Evolutionary conservation across 768 basidiomycete genomes (phyloP).

Genomic region (Phanerodontia chrysosporium): DNA sequence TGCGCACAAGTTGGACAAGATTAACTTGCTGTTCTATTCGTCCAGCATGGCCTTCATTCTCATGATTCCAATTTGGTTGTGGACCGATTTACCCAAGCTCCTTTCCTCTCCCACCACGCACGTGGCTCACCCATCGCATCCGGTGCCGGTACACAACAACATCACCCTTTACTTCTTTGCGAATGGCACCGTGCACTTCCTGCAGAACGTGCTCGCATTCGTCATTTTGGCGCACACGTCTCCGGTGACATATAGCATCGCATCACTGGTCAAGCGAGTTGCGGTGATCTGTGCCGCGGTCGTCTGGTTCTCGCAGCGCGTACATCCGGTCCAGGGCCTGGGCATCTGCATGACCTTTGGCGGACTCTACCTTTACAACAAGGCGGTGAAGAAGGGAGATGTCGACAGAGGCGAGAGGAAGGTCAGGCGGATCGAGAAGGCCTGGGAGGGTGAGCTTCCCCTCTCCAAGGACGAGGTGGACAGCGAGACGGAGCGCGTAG

Average conservation of each 20-base stretch:
- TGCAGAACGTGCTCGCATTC: conserved; percentile 97
- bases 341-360: conserved; percentile 90
- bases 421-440: conserved; percentile 72
- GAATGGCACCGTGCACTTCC: conserved; percentile 95
- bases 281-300: conserved; percentile 98
- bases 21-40: conserved; percentile 93
- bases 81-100: conserved; percentile 76
- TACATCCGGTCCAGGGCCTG: conserved; percentile 79
- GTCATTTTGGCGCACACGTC: conserved; percentile 93
- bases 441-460: conserved; percentile 64
- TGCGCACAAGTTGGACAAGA: conserved; percentile 88
- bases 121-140: conserved; percentile 37
- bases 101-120: conserved; percentile 42
- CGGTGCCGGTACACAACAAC: conserved; percentile 35
- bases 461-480: conserved; percentile 59
- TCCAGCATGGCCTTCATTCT: conserved; percentile 90
- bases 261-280: conserved; percentile 95
- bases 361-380: conserved; percentile 95
- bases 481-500: conserved; percentile 37
- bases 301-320: conserved; percentile 88
- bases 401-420: conserved; percentile 92
- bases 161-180: conserved; percentile 81
- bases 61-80: conserved; percentile 96
- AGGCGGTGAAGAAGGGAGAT: conserved; percentile 69
- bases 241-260: conserved; percentile 98